Evolutionary conservation across 352 stramenopile genomes (phyloP).

Genomic region (Blastocystis sp.): DNA sequence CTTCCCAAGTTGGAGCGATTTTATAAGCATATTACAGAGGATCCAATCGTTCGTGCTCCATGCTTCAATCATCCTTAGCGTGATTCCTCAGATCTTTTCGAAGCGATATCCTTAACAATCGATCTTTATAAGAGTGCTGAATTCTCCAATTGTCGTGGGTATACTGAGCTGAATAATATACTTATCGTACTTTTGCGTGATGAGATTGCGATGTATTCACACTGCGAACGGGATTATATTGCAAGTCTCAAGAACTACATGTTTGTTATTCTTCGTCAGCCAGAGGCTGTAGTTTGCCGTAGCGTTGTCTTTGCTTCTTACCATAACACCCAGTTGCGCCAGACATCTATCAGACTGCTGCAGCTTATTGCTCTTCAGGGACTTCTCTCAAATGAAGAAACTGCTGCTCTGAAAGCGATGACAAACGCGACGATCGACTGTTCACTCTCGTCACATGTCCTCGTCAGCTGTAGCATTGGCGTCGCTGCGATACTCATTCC

Average conservation of each 20-base stretch:
- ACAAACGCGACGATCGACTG: too few relatives aligned
- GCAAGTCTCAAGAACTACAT: not conserved
- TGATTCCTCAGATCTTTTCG: not conserved
- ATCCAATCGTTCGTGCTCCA: not conserved
- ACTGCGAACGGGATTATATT: not conserved
- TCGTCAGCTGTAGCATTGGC: not conserved
- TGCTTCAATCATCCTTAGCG: not conserved
- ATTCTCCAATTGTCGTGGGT: not conserved
- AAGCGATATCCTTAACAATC: not conserved
- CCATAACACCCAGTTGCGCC: not conserved
- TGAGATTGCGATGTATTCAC: not conserved
- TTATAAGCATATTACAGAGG: not conserved
- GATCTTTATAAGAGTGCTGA: not conserved
- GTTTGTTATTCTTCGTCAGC: constrained; percentile 13
- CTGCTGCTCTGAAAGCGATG: too few relatives aligned
- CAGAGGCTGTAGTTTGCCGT: not conserved
- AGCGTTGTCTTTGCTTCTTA: not conserved
- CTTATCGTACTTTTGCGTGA: constrained; percentile 10
- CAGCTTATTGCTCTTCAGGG: not conserved
- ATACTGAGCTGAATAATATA: constrained; percentile 5
- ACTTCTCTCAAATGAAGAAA: not conserved
- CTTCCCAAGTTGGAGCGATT: not conserved
- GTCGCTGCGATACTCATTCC: not conserved
- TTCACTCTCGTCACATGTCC: too few relatives aligned
- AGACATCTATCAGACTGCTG: not conserved